Base-by-base conservation (phyloP, 2,329 filamentous ascomycete species). In the Colletotrichum sp. region DNA sequence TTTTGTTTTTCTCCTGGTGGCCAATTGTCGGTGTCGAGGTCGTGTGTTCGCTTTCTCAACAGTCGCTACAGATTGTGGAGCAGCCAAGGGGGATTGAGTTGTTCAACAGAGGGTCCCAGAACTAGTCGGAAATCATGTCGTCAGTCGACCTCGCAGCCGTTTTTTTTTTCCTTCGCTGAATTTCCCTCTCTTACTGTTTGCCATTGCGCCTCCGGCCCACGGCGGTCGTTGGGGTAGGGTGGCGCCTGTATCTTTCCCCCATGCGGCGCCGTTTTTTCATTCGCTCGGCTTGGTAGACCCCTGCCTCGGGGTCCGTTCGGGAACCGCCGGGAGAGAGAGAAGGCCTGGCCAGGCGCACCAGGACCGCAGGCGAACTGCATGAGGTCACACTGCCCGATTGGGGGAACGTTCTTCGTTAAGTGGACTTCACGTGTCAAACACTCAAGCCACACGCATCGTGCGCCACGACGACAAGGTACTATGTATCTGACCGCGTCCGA, bases 261-360 rank as follows among this genome's bases (percentile, higher is more conserved):
- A 56, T 68, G 66, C 66, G 66, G 52, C 32, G 38, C 38, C 52
- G 38, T 52, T 74, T 52, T 71, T 38, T 36, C 21, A 74, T 74
- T 74, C 71, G 72, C 52, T 64, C n/a, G 34, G 24, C 16, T 30
- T 58, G 28, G 70, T 67, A 6, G 43, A 69, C 38, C 61, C 30
- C 52, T 76, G 70, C 70, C 65, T 73, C 73, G 70, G 70, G 64
- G 64, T 69, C 70, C 70, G 73, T 36, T 76, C 73, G 73, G 73
- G 34, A 76, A 76, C 58, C 65, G 58, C 73, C 73, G 73, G 73
- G 73, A 58, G 60, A 55, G 16, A 21, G 15, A 30, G 9, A 21
- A 28, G 34, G 43, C 30, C 34, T 24, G 66, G 52, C 38, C 52
- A 34, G 56, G 48, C 43, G 43, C 43, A n/a, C 43, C 43, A 52